A percentile compares a stretch with the other conserved stretches of the same genome.
These are phyloP conservation scores for Thelonectria blattea DNA, from an alignment of 2,329 filamentous ascomycete genomes.

Conservation along the genomic window DNA sequence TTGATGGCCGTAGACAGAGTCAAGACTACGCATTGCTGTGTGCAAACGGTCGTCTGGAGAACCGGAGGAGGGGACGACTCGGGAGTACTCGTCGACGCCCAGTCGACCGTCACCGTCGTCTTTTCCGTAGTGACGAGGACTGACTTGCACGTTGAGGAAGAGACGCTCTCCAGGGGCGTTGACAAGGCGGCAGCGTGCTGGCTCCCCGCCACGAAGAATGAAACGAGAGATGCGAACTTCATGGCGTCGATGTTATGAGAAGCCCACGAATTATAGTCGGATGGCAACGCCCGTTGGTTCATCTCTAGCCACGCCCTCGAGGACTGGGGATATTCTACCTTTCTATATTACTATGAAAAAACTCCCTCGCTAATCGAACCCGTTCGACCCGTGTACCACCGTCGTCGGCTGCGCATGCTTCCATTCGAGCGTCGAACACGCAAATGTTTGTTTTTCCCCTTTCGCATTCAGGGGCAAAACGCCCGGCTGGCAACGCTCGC, in stretches of 20 bases:
- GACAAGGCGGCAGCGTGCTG: background rate
- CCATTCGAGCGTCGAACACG: background rate
- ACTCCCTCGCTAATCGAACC: background rate
- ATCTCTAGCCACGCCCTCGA: background rate
- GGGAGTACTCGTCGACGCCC: constrained; percentile 23
- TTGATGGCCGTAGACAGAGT: constrained; percentile 30
- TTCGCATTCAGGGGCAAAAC: background rate
- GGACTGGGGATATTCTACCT: background rate
- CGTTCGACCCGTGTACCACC: background rate
- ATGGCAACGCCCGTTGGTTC: background rate
- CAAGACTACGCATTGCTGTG: constrained; percentile 27
- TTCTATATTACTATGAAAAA: constrained; percentile 11
- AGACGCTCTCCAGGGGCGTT: no score
- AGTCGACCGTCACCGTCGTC: constrained; percentile 26
- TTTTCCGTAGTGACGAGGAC: constrained; percentile 13
- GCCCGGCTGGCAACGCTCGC: background rate
- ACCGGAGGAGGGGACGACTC: background rate
- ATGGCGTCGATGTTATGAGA: constrained; percentile 20
- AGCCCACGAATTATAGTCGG: constrained; percentile 17
- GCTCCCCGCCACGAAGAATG: constrained; percentile 21
- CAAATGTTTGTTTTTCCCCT: background rate
- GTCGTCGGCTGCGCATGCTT: background rate
- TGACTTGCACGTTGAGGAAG: background rate
- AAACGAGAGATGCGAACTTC: constrained; percentile 23
- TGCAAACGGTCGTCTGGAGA: constrained; percentile 30